Evolutionary conservation across 495 filamentous ascomycete genomes (phyloP), one percentile per base, ranked within the genome.

Genomic region (Rhizodiscina lignyota): DNA sequence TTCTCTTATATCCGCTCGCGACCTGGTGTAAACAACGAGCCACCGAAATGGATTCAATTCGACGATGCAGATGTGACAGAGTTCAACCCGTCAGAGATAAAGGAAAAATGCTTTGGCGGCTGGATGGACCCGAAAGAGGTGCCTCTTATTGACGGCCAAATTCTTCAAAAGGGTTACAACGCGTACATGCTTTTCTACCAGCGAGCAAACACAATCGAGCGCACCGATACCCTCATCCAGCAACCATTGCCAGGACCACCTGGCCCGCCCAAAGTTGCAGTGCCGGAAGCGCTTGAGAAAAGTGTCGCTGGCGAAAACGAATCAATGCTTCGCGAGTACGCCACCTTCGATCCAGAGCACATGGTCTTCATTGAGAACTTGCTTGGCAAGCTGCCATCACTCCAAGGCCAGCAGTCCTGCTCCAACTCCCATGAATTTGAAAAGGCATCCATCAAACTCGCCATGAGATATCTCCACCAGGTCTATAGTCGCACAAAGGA

Each of bases 181-280:
- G 89, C 86, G 13, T 99, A 99, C 48, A 94, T 96, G 83, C 66
- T 99, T 26, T 94, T 99, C 58, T 99, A 96, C 49, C 79, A 94
- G 51, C 70, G 89, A 38, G 73, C 77, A 3, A 73, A 77, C 1
- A 71, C 69, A 10, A 62, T 83, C 37, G 63, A 68, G 15, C 53
- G 67, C 47, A 52, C 58, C 27, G 41, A 53, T 1, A 34, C 43
- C 16, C 48, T 44, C 10, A 34, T 50, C 5, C 19, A 41, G 36
- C 15, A 33, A 37, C n/a, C 48, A 49, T 10, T 37, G 46, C 28
- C 8, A 11, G 30, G 17, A 32, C 30, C 30, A 8, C 42, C 55
- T 5, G 54, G 56, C 28, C 72, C 75, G 4, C 58, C 77, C 5
- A 70, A 65, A 26, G 59, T 79, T 10, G 47, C 62, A 0, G 50